Conservation (phyloP, 495 filamentous ascomycete species). For the Penicillium alfredii region DNA sequence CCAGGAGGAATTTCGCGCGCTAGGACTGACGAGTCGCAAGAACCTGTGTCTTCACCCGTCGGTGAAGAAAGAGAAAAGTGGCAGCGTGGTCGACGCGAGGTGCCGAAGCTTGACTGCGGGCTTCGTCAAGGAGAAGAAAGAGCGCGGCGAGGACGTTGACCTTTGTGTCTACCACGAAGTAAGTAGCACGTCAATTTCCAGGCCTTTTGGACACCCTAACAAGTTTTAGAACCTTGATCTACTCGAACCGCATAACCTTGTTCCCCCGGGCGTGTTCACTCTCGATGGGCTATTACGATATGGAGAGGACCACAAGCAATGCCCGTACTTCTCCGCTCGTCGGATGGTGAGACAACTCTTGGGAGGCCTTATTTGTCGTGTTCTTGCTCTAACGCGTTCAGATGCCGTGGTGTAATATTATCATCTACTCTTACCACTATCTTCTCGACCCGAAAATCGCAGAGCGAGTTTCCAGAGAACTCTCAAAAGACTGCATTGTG, state of each 20-base stretch:
- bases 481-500: conserved; percentile 97
- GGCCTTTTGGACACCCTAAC: conserved; percentile 10
- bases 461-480: conserved; percentile 89
- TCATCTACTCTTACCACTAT: conserved; percentile 99
- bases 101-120: conserved; percentile 94
- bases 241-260: conserved; percentile 86
- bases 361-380: neutral
- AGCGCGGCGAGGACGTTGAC: conserved; percentile 87
- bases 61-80: conserved; percentile 93
- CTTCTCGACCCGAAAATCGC: conserved; percentile 97
- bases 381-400: conserved; percentile 25
- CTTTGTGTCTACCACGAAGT: conserved; percentile 94
- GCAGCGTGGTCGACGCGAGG: conserved; percentile 84
- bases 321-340: conserved; percentile 91
- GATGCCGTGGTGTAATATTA: conserved; percentile 98
- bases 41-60: conserved; percentile 95
- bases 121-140: conserved; percentile 96
- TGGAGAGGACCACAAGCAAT: conserved; percentile 92
- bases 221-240: conserved; percentile 74
- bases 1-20: conserved; percentile 85
- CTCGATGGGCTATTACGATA: conserved; percentile 83
- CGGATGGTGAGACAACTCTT: conserved; percentile 67
- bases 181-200: conserved; percentile 12
- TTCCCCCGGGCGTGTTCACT: conserved; percentile 92
- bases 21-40: conserved; percentile 93